phyloP scores from a whole-genome alignment of 2,329 filamentous ascomycete genomes.

The Penicillium sp. region DNA sequence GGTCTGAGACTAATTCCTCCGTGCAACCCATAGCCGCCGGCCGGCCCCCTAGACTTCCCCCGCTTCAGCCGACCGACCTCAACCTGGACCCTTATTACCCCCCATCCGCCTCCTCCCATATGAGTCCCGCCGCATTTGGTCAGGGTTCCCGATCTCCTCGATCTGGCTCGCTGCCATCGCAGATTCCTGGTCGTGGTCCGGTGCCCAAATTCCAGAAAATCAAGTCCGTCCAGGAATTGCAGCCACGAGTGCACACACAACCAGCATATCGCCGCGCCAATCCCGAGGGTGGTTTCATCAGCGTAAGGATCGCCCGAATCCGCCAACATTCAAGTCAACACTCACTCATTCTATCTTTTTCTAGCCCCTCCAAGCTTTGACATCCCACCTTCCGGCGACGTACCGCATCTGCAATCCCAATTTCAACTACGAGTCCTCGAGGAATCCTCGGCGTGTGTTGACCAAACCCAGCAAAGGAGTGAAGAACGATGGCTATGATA shows the following conservation, averaged over 20 bases:
- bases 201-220: conserved; percentile 89
- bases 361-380: conserved; percentile 92
- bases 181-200: conserved; percentile 59
- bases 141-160: conserved; percentile 57
- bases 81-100: conserved; percentile 72
- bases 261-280: conserved; percentile 91
- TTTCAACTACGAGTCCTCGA: conserved; percentile 98
- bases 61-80: conserved; percentile 71
- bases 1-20: conserved; percentile 10
- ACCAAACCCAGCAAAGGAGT: conserved; percentile 98
- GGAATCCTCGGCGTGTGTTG: conserved; percentile 91
- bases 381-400: conserved; percentile 87
- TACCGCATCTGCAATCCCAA: conserved; percentile 97
- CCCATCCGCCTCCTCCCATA: conserved; percentile 69
- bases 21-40: conserved; percentile 44
- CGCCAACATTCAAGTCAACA: background rate
- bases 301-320: conserved; percentile 61
- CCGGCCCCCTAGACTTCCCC: conserved; percentile 70
- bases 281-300: conserved; percentile 97
- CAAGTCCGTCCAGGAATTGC: conserved; percentile 71
- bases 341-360: conserved; percentile 17
- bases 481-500: conserved; percentile 99
- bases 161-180: conserved; percentile 47
- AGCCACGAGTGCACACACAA: conserved; percentile 82
- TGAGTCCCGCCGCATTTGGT: conserved; percentile 69